Base-by-base conservation (phyloP, 805 yeast species). In the Lipomyces japonicus region DNA sequence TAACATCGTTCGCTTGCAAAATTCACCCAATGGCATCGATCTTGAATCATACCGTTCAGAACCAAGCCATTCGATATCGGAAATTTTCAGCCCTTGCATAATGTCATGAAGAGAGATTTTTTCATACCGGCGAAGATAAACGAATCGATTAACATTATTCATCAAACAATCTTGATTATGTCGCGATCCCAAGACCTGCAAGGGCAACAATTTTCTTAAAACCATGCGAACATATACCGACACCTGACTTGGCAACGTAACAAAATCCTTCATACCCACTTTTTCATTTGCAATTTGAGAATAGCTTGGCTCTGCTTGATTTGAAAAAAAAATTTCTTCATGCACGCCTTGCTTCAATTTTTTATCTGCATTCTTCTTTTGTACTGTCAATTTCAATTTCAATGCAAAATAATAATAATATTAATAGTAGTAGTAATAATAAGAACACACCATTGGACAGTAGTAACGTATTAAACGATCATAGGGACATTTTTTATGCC, bases 11-110 rank as follows among this genome's bases (percentile, higher is more conserved):
- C 81, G 70, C 50, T 67, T 65, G 1, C 55, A 43, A 26, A 66
- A 68, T 43, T 79, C 84, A 12, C 72, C 73, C 22, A 66, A 67
- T n/a, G 74, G 74, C 9, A 67, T 19, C 12, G 21, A 22, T 2
- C n/a, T 28, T 3, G 14, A 58, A 10, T 62, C 61, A 21, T 43
- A 14, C 19, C 39, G 44, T 0, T 40, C 28, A 21, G 68, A 68
- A 0, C 77, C 75, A 1, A 83, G 58, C 95, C 95, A 86, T 0
- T 48, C 28, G 2, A 86, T 72, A 0, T 75, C 76, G 4, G 67
- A 69, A 0, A 78, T 32, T 41, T 64, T 69, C 5, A 83, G 60
- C 0, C 67, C 67, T 3, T 64, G 55, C 2, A 71, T 32, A 0
- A 80, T 39, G 2, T 67, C 61, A 1, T 59, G 53, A 0, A 75